Base-by-base conservation (phyloP, 176 grass and related monocot species). In the Aegilops sharonensis region DNA sequence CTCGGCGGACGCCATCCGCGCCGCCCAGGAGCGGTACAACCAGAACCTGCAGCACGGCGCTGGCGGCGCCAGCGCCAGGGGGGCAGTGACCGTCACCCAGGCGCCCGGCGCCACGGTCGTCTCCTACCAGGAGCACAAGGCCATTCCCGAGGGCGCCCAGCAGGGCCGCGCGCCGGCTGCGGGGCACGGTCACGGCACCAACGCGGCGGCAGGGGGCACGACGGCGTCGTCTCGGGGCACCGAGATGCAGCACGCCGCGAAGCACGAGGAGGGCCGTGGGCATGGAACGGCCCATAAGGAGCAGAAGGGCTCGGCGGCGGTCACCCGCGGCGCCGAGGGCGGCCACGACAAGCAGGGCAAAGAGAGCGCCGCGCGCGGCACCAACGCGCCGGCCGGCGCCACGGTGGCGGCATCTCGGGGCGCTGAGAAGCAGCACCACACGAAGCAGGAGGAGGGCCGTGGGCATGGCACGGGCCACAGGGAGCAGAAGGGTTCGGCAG, bases 11-110 rank as follows among this genome's bases (percentile, higher is more conserved):
- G 78, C 91, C 68, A 94, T 95, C 64, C 69, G 86, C 23, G 84
- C 87, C 25, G 91, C 90, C 6, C 90, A 98, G 87, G 93, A 95
- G 68, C 81, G 88, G 4, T 94, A 91, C 90, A 84, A 68, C 88
- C 5, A 85, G 83, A 50, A 50, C 3, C 13, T 75, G 86, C 76
- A 89, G 84, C 30, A 52, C 34, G 4, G 3, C 68, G 34, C 9
- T 63, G 88, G 3, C 75, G 34, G 12, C 68, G 88, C 71, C 65
- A 85, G 71, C 65, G 30, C 82, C 27, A 90, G 85, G 70, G 89
- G 48, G 12, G 78, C 89, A 20, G 91, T 98, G 5, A 86, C 89
- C 20, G 93, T 63, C 52, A 21, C 40, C 8, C 88, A 88, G 36
- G 88, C 71, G 29, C 78, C 84, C 20, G 56, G 72, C 40, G 76